Evolutionary conservation across 1,284 basidiomycete species (phyloP), one percentile per base, ranked within the genome.

Genomic region (Ganoderma meredithae): DNA sequence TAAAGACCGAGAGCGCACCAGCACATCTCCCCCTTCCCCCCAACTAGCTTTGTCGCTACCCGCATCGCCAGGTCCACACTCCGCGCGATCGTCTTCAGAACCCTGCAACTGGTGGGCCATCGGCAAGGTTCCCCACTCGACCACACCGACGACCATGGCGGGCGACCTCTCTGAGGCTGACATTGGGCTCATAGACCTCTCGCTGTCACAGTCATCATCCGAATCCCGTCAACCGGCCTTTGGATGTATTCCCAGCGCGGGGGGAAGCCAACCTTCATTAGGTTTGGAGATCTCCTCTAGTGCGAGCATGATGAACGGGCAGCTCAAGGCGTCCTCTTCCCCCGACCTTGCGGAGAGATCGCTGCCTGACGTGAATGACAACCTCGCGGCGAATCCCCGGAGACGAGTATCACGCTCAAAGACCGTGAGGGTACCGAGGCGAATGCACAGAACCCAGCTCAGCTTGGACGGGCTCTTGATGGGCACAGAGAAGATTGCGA

Each of bases 401-500:
- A 72, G 74, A 22, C 71, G 71, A 27, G 63, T 79, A n/a, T 75
- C 79, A 44, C 79, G 84, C n/a, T 83, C 83, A 19, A 81, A 77
- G 58, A 85, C 86, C 1, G 73, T 82, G 9, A 73, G 79, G 40
- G 71, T 79, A n/a, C 71, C 66, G 22, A 70, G 56, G 53, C 69
- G 65, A 33, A 73, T 62, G 67, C 73, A 69, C 13, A 60, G 66
- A 25, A 69, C 69, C 12, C 70, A 60, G 15, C 47, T 71, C 47
- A 76, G 72, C 56, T 64, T 81, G 17, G 75, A 78, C 31, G 75
- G 75, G 15, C 72, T 80, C n/a, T 68, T 76, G 3, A 79, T 94
- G 56, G 83, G 88, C 27, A 74, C 80, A 0, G 84, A 83, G 10
- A 85, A 85, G 33, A 74, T 88, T 2, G 73, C 75, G 15, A 85